These are phyloP conservation scores for Akanthomyces muscarius DNA, from an alignment of 2,329 filamentous ascomycete genomes.

Conservation along the genomic window DNA sequence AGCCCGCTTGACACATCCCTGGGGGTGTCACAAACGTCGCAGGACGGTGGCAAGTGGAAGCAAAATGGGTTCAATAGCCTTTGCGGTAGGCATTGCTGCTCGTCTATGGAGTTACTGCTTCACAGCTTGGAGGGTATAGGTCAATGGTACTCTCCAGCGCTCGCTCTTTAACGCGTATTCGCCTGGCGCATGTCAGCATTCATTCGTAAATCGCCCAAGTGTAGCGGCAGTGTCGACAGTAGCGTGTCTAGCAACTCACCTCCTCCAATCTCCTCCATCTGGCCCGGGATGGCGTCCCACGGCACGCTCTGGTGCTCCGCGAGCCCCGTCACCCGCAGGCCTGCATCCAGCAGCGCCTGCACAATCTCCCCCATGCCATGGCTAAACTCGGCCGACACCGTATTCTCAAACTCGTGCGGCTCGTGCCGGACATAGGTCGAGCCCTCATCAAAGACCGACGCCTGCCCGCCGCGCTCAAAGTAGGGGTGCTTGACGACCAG, in stretches of 20 bases:
- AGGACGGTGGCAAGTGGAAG: too few relatives aligned
- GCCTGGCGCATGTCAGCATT: conserved; percentile 6
- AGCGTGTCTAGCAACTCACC: conserved; percentile 8
- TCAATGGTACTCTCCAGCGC: conserved; percentile 18
- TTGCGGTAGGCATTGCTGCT: too few relatives aligned
- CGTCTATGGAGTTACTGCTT: conserved; percentile 2
- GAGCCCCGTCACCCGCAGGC: conserved; percentile 17
- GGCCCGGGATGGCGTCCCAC: conserved; percentile 13
- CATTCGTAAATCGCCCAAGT: too few relatives aligned
- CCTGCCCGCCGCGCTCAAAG: conserved; percentile 18
- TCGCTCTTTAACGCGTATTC: conserved; percentile 17
- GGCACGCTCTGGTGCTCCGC: conserved; percentile 20
- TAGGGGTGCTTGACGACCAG: conserved; percentile 19
- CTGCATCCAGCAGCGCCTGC: conserved; percentile 18
- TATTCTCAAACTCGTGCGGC: conserved; percentile 12
- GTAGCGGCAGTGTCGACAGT: not conserved
- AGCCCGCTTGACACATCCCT: not conserved
- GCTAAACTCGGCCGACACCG: conserved; percentile 17
- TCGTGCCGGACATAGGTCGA: conserved; percentile 17
- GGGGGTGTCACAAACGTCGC: not conserved
- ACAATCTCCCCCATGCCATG: conserved; percentile 21
- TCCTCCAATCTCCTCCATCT: conserved; percentile 16
- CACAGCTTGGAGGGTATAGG: conserved; percentile 20
- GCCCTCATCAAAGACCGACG: conserved; percentile 9
- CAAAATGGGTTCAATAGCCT: too few relatives aligned